These are phyloP conservation scores for Boletus rubropictus DNA, from an alignment of 768 basidiomycete species.

Conservation along the genomic window DNA sequence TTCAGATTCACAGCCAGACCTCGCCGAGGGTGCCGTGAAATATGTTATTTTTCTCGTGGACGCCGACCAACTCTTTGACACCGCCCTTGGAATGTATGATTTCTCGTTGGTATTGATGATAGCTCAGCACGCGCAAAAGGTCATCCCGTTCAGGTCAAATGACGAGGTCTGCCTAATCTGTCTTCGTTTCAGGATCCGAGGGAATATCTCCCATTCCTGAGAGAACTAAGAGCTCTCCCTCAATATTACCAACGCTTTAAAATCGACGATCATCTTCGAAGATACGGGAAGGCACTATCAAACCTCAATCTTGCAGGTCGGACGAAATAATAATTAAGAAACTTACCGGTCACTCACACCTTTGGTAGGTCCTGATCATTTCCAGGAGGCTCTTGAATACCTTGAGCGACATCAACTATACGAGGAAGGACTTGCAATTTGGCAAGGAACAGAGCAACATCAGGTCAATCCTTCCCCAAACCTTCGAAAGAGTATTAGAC, in stretches of 20 bases:
- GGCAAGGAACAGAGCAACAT: constrained; percentile 60
- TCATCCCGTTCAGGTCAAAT: constrained; percentile 26
- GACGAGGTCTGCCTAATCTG: constrained; percentile 3
- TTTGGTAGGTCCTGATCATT: constrained; percentile 54
- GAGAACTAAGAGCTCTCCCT: constrained; percentile 72
- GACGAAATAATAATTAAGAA: constrained; percentile 5
- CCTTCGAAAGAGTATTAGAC: background rate
- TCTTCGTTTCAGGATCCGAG: constrained; percentile 73
- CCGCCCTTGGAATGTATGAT: constrained; percentile 98
- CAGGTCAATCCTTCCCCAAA: constrained; percentile 37
- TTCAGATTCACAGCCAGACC: constrained; percentile 46
- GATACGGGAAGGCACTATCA: constrained; percentile 64
- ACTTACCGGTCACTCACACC: constrained; percentile 3
- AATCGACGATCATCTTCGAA: constrained; percentile 88
- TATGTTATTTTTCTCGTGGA: constrained; percentile 98
- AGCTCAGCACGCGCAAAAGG: constrained; percentile 96
- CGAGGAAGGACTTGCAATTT: constrained; percentile 66
- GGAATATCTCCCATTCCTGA: constrained; percentile 95
- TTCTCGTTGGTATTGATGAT: constrained; percentile 94
- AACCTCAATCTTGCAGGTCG: constrained; percentile 73
- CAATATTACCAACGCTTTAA: constrained; percentile 79
- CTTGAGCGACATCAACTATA: constrained; percentile 75
- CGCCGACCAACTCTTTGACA: constrained; percentile 85
- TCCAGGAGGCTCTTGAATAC: constrained; percentile 77
- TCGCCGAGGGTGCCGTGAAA: constrained; percentile 95